Base-by-base conservation (phyloP, 331 rosid genomes). In the Saraca asoca region DNA sequence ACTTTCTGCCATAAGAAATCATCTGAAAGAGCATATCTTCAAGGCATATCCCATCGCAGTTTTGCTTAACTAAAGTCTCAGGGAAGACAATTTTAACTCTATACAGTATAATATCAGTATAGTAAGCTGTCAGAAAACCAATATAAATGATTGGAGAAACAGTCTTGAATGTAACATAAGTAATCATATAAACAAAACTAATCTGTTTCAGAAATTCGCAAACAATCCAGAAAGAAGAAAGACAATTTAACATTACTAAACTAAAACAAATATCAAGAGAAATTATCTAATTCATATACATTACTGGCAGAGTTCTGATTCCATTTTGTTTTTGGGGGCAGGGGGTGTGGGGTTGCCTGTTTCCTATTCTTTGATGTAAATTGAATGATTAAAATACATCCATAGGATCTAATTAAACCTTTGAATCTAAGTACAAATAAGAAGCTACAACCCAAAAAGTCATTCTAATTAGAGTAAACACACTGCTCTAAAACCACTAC, bases 1-100 rank as follows among this genome's bases (percentile, higher is more conserved):
- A 65, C 11, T 38, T 10, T 17, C 9, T 66, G 14, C 51, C 71
- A 38, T 37, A 17, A 51, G 7, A 62, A 62, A 12, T 15, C 70
- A 44, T 45, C 19, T 8, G 63, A 33, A 8, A 73, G 37, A 10
- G 49, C 4, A 19, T 5, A 24, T 43, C 49, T 10, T 9, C 49
- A 10, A 12, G 4, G 6, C 15, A 44, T 54, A 54, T 54, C 37
- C 7, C 29, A 20, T 20, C 50, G 50, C 1, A 44, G 16, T 12
- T 46, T 52, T 62, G 19, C 45, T 29, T 29, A 12, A 5, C 41
- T 50, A 12, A 66, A 50, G 31, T 15, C 63, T 18, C 41, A 8
- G 5, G 3, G 33, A 34, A 17, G 66, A 48, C 63, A 6, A 49
- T 12, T 24, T 13, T 8, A 51, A 33, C 48, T 58, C 52, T 14